A percentile compares a stretch with the other conserved stretches of the same genome.
These are phyloP conservation scores for Seiridium cupressi DNA, from an alignment of 2,329 filamentous ascomycete species.

Conservation along the genomic window DNA sequence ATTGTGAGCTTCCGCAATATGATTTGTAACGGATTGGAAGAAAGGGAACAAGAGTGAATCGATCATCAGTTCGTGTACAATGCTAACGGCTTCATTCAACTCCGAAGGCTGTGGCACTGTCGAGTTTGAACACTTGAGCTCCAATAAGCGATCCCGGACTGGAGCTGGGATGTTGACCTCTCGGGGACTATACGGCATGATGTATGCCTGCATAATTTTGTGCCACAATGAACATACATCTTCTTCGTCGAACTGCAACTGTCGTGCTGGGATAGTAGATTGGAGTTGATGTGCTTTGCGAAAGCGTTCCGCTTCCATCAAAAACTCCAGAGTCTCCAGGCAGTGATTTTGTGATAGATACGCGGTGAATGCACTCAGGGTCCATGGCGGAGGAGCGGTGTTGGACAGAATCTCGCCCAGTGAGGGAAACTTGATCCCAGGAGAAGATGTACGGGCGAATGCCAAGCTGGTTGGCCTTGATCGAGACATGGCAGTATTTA, in stretches of 20 bases:
- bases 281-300: constrained; percentile 54
- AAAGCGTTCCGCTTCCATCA: constrained; percentile 88
- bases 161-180: constrained; percentile 89
- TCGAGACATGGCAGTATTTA: constrained; percentile 41
- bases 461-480: constrained; percentile 51
- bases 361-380: constrained; percentile 89
- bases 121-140: constrained; percentile 52
- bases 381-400: constrained; percentile 83
- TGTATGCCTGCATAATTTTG: constrained; percentile 86
- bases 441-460: constrained; percentile 36
- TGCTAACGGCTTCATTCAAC: constrained; percentile 78
- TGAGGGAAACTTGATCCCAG: constrained; percentile 56
- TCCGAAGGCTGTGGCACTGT: constrained; percentile 72
- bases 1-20: constrained; percentile 33
- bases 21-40: constrained; percentile 62
- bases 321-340: constrained; percentile 94
- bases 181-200: constrained; percentile 77
- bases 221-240: constrained; percentile 83
- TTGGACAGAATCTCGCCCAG: constrained; percentile 87
- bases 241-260: constrained; percentile 45
- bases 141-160: constrained; percentile 78
- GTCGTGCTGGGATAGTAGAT: constrained; percentile 37
- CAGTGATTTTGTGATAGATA: constrained; percentile 97
- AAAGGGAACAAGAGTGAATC: constrained; percentile 94
- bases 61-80: constrained; percentile 96